Base-by-base conservation (phyloP, 257 asterid species). In the Cordia subcordata region DNA sequence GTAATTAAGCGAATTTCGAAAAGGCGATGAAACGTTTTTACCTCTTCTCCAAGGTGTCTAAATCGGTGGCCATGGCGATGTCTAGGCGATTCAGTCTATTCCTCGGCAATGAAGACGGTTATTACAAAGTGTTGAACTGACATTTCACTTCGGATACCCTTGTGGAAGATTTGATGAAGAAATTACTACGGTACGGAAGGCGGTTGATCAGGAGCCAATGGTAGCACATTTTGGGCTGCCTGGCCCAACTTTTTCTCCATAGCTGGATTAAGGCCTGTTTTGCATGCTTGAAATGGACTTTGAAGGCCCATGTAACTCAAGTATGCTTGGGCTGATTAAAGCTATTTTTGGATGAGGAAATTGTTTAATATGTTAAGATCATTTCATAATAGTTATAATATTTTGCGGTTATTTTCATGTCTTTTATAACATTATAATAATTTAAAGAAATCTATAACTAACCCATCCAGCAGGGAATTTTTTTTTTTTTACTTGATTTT, bases 1-100 rank as follows among this genome's bases (percentile, higher is more conserved):
- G 47, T 2, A 42, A 42, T 42, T 27, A 1, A 47, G 5, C 27
- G 44, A 69, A 72, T 62, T 38, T 32, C 45, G 38, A 35, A 32
- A 50, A 68, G 55, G 3, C 18, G 56, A 17, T 40, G 70, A 47
- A 49, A 60, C 44, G 20, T 15, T 52, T 13, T 59, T 23, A 88
- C 96, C 88, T 68, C 61, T 73, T 75, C 78, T 82, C 84, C 70
- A 89, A 70, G 75, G 87, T 72, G 67, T 70, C 69, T 77, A 82
- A 73, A n/a, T 76, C 87, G 60, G 78, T 67, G 44, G 82, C 69
- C 95, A 83, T 78, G 67, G 74, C 68, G 65, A 67, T 42, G 61
- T 13, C 15, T 54, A 21, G 32, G 32, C 39, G 69, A 53, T 67
- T 59, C 21, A 51, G 57, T 59, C 4, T 42, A 42, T 42, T 42